Conservation (phyloP, 768 basidiomycete species). For the Pisolithus tinctorius region DNA sequence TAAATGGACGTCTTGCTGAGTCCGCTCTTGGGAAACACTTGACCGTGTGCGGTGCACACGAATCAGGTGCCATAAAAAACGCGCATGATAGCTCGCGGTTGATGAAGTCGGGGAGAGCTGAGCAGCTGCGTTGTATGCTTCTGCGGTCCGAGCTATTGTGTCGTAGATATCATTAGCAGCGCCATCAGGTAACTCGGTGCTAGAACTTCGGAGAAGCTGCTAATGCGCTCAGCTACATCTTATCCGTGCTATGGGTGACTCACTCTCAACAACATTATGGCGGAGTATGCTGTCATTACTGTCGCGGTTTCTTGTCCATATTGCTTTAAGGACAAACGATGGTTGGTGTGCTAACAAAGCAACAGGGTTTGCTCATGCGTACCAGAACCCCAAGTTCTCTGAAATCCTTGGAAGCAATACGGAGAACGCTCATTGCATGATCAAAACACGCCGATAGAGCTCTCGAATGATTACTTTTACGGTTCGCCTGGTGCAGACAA, state of each 20-base stretch:
- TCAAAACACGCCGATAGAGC: constrained; percentile 68
- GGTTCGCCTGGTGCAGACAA: constrained; percentile 39
- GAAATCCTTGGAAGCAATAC: constrained; percentile 70
- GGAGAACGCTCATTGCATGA: constrained; percentile 64
- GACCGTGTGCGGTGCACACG: constrained; percentile 51
- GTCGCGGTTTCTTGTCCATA: constrained; percentile 82
- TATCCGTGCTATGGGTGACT: constrained; percentile 3
- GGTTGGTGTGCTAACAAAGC: neutral
- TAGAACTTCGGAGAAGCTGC: constrained; percentile 65
- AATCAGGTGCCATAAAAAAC: constrained; percentile 69
- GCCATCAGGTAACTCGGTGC: constrained; percentile 54
- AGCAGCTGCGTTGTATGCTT: constrained; percentile 73
- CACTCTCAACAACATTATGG: constrained; percentile 74
- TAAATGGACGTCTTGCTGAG: constrained; percentile 38
- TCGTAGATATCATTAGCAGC: constrained; percentile 59
- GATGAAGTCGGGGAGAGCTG: constrained; percentile 52
- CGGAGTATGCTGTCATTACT: constrained; percentile 82
- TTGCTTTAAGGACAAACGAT: constrained; percentile 39
- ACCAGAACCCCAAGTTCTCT: constrained; percentile 69
- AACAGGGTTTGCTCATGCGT: constrained; percentile 32
- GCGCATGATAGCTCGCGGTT: constrained; percentile 69
- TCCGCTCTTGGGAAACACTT: constrained; percentile 30
- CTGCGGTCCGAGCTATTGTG: constrained; percentile 62
- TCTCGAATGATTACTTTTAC: constrained; percentile 54
- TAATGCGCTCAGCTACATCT: constrained; percentile 1